Evolutionary conservation across 768 basidiomycete genomes (phyloP).

Genomic region (Tephrocybe sp.): DNA sequence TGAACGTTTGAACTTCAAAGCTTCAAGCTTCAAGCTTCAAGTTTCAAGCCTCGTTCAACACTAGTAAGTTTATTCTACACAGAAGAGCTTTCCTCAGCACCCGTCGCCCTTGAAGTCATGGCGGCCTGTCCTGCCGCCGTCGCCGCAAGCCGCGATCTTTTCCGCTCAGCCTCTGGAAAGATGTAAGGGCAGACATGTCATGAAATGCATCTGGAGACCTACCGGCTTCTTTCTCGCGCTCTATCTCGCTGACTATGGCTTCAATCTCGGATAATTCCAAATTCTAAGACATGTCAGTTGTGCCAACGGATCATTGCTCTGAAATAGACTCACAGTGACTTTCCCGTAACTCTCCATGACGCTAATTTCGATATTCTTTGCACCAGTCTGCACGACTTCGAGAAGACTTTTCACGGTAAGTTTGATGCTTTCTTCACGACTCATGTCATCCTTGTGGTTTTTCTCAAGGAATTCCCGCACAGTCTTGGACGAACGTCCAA

Average conservation of each 20-base stretch:
- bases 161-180: conserved; percentile 85
- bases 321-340: conserved; percentile 61
- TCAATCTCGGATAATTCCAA: conserved; percentile 87
- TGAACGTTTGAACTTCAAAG: too few species aligned
- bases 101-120: conserved; percentile 63
- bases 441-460: conserved; percentile 90
- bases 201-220: conserved; percentile 21
- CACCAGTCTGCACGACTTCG: conserved; percentile 99
- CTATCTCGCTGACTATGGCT: conserved; percentile 87
- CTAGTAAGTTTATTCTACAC: too few species aligned
- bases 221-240: conserved; percentile 97
- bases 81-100: conserved; percentile 29
- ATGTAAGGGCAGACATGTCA: neutral
- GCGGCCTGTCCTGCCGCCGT: conserved; percentile 90
- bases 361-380: conserved; percentile 98
- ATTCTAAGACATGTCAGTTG: conserved; percentile 48
- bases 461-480: conserved; percentile 98
- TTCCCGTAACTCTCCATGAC: conserved; percentile 96
- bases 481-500: conserved; percentile 96
- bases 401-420: conserved; percentile 92
- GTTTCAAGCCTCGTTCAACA: too few species aligned
- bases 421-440: conserved; percentile 88
- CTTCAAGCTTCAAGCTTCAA: too few species aligned
- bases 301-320: neutral
- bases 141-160: conserved; percentile 84